Percentiles rank a stretch among this genome's conserved stretches.
These are phyloP conservation scores for Ustilago bromivora DNA, from an alignment of 1,284 basidiomycete genomes.

Conservation along the genomic window DNA sequence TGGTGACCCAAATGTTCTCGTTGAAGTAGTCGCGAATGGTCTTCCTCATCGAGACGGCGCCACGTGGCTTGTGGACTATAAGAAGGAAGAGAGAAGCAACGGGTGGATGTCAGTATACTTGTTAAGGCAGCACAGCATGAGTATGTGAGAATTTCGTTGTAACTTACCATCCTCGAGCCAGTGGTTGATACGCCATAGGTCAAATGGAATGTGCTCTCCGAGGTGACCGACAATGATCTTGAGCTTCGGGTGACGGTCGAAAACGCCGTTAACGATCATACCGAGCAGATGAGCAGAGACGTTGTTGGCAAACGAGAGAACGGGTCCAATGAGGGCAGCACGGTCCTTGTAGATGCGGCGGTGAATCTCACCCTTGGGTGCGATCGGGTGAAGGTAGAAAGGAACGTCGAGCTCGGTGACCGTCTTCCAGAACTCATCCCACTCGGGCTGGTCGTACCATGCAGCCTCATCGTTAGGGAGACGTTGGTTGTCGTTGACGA, in stretches of 20 bases:
- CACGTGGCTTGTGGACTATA: conserved; percentile 59
- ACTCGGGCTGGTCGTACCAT: conserved; percentile 51
- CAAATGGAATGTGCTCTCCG: conserved; percentile 69
- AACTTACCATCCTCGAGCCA: conserved; percentile 66
- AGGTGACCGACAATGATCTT: conserved; percentile 70
- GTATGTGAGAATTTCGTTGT: neutral
- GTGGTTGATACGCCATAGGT: conserved; percentile 69
- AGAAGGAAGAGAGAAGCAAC: neutral
- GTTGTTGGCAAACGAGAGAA: conserved; percentile 68
- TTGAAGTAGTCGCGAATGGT: conserved; percentile 59
- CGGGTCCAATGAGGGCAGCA: conserved; percentile 67
- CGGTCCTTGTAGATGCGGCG: conserved; percentile 66
- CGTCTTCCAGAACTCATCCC: conserved; percentile 65
- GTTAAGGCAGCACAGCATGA: neutral
- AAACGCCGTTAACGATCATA: conserved; percentile 70
- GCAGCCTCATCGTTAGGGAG: conserved; percentile 47
- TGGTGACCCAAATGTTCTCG: conserved; percentile 67
- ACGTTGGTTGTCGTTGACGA: conserved; percentile 54
- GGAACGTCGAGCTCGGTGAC: conserved; percentile 68
- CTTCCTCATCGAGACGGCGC: conserved; percentile 56
- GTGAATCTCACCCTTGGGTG: conserved; percentile 66
- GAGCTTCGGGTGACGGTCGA: conserved; percentile 70
- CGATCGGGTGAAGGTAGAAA: conserved; percentile 69
- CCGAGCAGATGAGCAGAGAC: conserved; percentile 68
- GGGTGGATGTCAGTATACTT: neutral